A percentile compares a stretch with the other conserved stretches of the same genome.
These are phyloP conservation scores for Incumbomyces lentus DNA, from an alignment of 2,329 filamentous ascomycete genomes.

Conservation along the genomic window DNA sequence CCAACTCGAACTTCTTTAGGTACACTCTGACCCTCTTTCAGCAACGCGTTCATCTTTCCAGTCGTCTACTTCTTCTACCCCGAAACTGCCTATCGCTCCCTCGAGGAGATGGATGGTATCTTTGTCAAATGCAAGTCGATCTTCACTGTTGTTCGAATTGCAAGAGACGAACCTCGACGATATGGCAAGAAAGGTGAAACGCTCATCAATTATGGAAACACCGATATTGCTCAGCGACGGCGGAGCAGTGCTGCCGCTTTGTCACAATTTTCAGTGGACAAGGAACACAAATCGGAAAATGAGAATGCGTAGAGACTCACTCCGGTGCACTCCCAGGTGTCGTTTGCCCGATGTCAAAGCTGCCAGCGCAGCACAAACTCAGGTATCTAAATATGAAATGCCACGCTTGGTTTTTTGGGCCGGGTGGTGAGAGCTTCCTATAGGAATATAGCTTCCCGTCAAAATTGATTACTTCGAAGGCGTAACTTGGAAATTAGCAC, in stretches of 20 bases:
- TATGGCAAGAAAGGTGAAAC: slow-evolving; percentile 50
- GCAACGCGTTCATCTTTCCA: slow-evolving; percentile 45
- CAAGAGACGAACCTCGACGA: slow-evolving; percentile 42
- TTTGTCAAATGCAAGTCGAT: slow-evolving; percentile 46
- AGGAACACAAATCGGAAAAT: slow-evolving; percentile 1
- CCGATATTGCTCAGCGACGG: slow-evolving; percentile 32
- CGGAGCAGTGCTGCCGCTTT: slow-evolving; percentile 9
- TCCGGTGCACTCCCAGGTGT: too few species aligned
- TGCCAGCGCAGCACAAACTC: too few species aligned
- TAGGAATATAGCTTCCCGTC: too few species aligned
- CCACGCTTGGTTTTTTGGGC: too few species aligned
- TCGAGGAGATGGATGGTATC: slow-evolving; percentile 62
- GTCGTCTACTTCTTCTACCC: slow-evolving; percentile 53
- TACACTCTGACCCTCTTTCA: slow-evolving; percentile 21
- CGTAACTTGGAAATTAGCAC: too few species aligned
- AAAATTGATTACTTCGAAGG: too few species aligned
- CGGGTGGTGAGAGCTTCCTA: too few species aligned
- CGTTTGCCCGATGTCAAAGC: too few species aligned
- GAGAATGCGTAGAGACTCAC: not conserved
- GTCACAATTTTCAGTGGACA: slow-evolving; percentile 1
- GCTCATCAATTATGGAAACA: slow-evolving; percentile 41
- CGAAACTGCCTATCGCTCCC: slow-evolving; percentile 47
- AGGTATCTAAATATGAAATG: too few species aligned
- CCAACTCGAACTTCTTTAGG: too few species aligned
- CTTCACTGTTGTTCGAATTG: slow-evolving; percentile 41